Evolutionary conservation across 1,139 yeast species (phyloP).

Genomic region (Casaregolazyma suthepensis): DNA sequence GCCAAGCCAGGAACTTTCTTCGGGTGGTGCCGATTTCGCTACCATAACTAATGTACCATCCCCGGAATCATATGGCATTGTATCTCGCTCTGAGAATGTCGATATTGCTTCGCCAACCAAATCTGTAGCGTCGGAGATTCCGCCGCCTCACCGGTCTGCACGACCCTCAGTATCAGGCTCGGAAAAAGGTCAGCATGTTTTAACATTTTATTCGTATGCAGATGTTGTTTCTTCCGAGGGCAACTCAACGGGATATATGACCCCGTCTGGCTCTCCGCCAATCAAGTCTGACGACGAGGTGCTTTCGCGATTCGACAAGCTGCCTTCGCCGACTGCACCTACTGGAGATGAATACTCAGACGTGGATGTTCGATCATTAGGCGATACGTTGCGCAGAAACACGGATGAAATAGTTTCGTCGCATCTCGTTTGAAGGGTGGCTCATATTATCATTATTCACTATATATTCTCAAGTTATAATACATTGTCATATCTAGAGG

Average conservation of each 20-base stretch:
- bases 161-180: not conserved
- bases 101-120: not conserved
- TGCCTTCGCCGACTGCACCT: not conserved
- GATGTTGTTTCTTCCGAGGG: conserved; percentile 46
- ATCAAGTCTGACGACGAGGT: conserved; percentile 10
- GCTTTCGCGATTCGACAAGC: not conserved
- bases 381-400: conserved; percentile 37
- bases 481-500: not conserved
- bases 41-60: not conserved
- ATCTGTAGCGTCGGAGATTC: not conserved
- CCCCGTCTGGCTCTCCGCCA: not conserved
- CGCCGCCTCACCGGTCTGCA: not conserved
- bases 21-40: conserved; percentile 5
- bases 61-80: not conserved
- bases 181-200: conserved; percentile 35
- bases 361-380: conserved; percentile 30
- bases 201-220: conserved; percentile 72
- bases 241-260: not conserved
- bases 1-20: conserved; percentile 15
- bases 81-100: not conserved
- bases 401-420: conserved; percentile 32
- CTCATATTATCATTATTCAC: not conserved
- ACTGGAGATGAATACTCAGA: not conserved
- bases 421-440: conserved; percentile 7
- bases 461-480: not conserved